Percentiles rank a stretch among this genome's conserved stretches.
Conservation (phyloP, 192 early-diverging fungal species). For the Linnemannia elongata region DNA sequence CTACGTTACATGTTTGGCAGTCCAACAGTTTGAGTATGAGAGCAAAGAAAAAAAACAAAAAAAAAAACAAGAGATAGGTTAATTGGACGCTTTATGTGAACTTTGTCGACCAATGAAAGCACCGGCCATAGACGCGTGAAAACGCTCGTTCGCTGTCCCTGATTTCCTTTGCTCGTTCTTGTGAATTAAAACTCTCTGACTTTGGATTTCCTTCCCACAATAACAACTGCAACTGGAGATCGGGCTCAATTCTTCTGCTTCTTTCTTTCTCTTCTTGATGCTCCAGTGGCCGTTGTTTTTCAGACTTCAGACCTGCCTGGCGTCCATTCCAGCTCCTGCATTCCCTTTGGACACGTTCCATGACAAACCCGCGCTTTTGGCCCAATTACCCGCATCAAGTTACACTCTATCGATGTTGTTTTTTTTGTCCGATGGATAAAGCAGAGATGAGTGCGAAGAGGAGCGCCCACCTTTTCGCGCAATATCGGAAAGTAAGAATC, state of each 20-base stretch:
- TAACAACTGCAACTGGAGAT: not conserved
- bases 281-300: not conserved
- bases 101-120: not conserved
- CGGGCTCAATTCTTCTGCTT: not conserved
- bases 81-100: not conserved
- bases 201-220: not conserved
- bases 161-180: not conserved
- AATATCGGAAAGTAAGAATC: not conserved
- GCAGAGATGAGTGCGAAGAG: not conserved
- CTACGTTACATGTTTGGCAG: not conserved
- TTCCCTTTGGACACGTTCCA: not conserved
- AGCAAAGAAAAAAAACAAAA: constrained; percentile 6
- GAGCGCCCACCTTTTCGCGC: not conserved
- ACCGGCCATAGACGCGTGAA: not conserved
- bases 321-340: not conserved
- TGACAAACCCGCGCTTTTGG: not conserved
- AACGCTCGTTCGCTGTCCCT: not conserved
- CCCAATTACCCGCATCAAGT: not conserved
- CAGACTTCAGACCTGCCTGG: not conserved
- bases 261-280: not conserved
- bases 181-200: not conserved
- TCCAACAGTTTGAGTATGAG: not conserved
- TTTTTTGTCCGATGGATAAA: not conserved
- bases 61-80: not conserved
- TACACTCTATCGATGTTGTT: not conserved